phyloP scores from a whole-genome alignment of 352 stramenopile species.

The Lagenidium giganteum region DNA sequence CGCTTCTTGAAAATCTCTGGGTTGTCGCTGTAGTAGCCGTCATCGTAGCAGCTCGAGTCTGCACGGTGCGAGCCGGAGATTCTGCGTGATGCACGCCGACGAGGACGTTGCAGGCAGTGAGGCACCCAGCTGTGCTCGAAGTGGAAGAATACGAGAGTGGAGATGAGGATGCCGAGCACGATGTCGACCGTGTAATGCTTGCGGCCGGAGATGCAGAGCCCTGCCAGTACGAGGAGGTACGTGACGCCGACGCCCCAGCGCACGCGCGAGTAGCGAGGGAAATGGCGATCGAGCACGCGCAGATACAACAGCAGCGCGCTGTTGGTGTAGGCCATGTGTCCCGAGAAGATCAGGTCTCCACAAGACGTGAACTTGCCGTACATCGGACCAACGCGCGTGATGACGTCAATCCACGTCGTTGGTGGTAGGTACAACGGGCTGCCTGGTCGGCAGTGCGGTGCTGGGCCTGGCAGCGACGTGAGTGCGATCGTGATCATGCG shows the following conservation, averaged over 20 bases:
- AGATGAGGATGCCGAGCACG: conserved; percentile 58
- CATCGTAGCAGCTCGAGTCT: no score
- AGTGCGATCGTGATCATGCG: conserved; percentile 59
- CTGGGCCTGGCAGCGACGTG: conserved; percentile 64
- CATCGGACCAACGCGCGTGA: conserved; percentile 62
- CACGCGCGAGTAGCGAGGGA: conserved; percentile 35
- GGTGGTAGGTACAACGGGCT: conserved; percentile 56
- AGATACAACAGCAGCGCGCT: conserved; percentile 63
- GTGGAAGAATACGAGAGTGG: conserved; percentile 70
- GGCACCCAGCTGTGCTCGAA: conserved; percentile 73
- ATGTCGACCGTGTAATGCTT: conserved; percentile 83
- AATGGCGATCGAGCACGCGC: conserved; percentile 54
- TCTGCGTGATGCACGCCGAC: no score
- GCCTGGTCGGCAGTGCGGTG: conserved; percentile 51
- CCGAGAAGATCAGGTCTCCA: conserved; percentile 74
- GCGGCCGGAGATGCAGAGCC: conserved; percentile 53
- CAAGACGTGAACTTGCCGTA: conserved; percentile 77
- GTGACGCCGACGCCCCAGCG: conserved; percentile 45
- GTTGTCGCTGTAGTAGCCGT: no score
- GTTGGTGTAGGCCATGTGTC: conserved; percentile 71
- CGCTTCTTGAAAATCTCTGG: no score
- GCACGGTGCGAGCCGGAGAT: no score
- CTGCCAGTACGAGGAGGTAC: conserved; percentile 46
- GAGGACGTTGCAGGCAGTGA: conserved; percentile 44
- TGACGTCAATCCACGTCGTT: conserved; percentile 64